phyloP scores from a whole-genome alignment of 2,329 filamentous ascomycete genomes.

The Seiridium unicorne region DNA sequence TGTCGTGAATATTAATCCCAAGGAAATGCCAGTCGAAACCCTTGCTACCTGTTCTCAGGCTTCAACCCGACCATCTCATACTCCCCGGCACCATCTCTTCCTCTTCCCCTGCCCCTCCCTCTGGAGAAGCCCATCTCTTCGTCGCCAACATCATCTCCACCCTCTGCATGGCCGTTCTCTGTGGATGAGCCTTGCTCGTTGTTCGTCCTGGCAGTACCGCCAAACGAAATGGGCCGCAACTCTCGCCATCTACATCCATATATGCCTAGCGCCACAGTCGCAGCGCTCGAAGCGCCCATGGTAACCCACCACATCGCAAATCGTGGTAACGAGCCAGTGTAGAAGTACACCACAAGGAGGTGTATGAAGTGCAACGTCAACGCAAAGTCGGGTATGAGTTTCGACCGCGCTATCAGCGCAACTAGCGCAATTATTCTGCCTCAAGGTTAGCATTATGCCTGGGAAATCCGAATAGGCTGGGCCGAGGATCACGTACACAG shows the following conservation, averaged over 20 bases:
- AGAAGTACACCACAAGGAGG: slow-evolving; percentile 73
- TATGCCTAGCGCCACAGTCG: slow-evolving; percentile 64
- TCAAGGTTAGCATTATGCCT: background rate
- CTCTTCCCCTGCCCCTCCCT: slow-evolving; percentile 50
- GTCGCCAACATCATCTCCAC: slow-evolving; percentile 27
- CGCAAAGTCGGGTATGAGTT: slow-evolving; percentile 93
- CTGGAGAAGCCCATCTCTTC: slow-evolving; percentile 50
- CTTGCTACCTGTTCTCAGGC: slow-evolving; percentile 16
- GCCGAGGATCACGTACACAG: slow-evolving; percentile 43
- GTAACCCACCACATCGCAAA: slow-evolving; percentile 84
- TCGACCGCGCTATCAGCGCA: slow-evolving; percentile 80
- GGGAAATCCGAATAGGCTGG: background rate
- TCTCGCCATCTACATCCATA: slow-evolving; percentile 94
- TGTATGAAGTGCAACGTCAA: slow-evolving; percentile 85
- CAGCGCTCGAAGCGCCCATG: slow-evolving; percentile 45
- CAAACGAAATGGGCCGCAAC: slow-evolving; percentile 83
- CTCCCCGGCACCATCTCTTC: slow-evolving; percentile 53
- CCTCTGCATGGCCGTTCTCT: slow-evolving; percentile 17
- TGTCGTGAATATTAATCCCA: background rate
- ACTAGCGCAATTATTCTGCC: slow-evolving; percentile 79
- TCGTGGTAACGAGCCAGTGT: slow-evolving; percentile 72
- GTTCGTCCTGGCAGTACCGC: slow-evolving; percentile 49
- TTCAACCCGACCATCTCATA: slow-evolving; percentile 56
- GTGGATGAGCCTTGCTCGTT: slow-evolving; percentile 31
- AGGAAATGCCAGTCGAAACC: background rate